phyloP scores from a whole-genome alignment of 495 filamentous ascomycete genomes.

The Jackrogersella minutella region DNA sequence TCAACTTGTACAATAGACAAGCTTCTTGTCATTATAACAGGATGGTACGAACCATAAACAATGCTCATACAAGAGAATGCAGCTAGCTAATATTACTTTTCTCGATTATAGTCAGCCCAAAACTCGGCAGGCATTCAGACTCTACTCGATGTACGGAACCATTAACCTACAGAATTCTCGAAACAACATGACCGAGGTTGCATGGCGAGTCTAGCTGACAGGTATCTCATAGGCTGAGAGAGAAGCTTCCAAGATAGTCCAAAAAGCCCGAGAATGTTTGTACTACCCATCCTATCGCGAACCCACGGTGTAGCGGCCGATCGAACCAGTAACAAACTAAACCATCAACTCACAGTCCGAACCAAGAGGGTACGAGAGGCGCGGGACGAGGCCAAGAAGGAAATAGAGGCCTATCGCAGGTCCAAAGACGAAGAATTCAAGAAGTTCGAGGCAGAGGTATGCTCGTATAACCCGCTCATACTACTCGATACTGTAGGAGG shows the following conservation, averaged over 20 bases:
- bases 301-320: not conserved
- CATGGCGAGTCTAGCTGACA: slow-evolving; percentile 22
- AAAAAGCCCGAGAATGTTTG: slow-evolving; percentile 69
- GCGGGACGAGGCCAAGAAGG: slow-evolving; percentile 93
- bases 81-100: slow-evolving; percentile 34
- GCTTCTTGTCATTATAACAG: slow-evolving; percentile 51
- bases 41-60: slow-evolving; percentile 31
- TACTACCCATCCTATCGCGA: not conserved
- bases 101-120: slow-evolving; percentile 80
- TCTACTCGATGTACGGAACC: slow-evolving; percentile 86
- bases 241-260: slow-evolving; percentile 98
- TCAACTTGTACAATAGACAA: slow-evolving; percentile 2
- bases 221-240: slow-evolving; percentile 78
- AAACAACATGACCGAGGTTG: not conserved
- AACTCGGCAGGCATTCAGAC: slow-evolving; percentile 98
- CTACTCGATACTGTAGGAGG: too few species aligned
- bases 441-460: slow-evolving; percentile 91
- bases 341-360: slow-evolving; percentile 68
- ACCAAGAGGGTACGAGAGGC: slow-evolving; percentile 97
- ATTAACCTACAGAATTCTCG: not conserved
- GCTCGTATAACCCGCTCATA: slow-evolving; percentile 1
- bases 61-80: not conserved
- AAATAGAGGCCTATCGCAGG: slow-evolving; percentile 93
- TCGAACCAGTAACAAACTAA: not conserved
- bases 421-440: slow-evolving; percentile 94